Percentiles rank a stretch among this genome's conserved stretches.
Evolutionary conservation across 129 eudicot species (phyloP).

Genomic region (Flaveria linearis): DNA sequence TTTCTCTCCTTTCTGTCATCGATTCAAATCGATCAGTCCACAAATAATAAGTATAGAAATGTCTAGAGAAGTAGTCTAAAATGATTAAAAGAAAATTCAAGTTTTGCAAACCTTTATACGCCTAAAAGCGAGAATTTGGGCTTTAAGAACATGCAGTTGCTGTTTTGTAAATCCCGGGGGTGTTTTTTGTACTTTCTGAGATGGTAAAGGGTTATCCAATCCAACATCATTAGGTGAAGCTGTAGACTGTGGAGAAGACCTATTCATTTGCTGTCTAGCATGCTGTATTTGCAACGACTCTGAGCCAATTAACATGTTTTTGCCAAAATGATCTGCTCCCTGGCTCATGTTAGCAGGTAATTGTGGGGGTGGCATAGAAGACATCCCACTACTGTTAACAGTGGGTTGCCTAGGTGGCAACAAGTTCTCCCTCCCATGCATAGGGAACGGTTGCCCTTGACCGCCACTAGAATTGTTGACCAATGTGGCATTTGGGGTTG

Average conservation of each 20-base stretch:
- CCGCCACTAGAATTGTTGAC: slow-evolving; percentile 42
- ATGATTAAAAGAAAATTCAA: slow-evolving; percentile 10
- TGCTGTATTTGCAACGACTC: slow-evolving; percentile 67
- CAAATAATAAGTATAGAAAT: not conserved
- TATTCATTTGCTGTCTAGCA: slow-evolving; percentile 55
- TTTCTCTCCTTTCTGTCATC: slow-evolving; percentile 82
- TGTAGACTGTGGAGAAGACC: slow-evolving; percentile 57
- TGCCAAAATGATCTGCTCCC: slow-evolving; percentile 54
- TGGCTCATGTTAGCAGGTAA: slow-evolving; percentile 69
- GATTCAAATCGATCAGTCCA: slow-evolving; percentile 20
- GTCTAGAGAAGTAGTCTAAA: not conserved
- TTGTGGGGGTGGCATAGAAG: slow-evolving; percentile 63
- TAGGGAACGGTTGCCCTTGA: slow-evolving; percentile 55
- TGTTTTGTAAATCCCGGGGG: slow-evolving; percentile 71
- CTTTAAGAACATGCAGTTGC: slow-evolving; percentile 90
- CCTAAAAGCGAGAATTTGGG: slow-evolving; percentile 96
- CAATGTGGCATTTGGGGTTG: slow-evolving; percentile 40
- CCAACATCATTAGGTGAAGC: slow-evolving; percentile 55
- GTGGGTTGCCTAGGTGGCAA: slow-evolving; percentile 60
- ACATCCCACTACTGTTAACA: slow-evolving; percentile 58
- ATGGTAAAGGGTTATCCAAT: slow-evolving; percentile 39
- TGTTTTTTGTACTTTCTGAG: slow-evolving; percentile 52
- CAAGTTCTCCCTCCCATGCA: slow-evolving; percentile 60
- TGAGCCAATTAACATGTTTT: slow-evolving; percentile 45
- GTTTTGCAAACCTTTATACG: slow-evolving; percentile 74